These are phyloP conservation scores for Saccharomycopsis malanga DNA, from an alignment of 805 yeast species.

Conservation along the genomic window DNA sequence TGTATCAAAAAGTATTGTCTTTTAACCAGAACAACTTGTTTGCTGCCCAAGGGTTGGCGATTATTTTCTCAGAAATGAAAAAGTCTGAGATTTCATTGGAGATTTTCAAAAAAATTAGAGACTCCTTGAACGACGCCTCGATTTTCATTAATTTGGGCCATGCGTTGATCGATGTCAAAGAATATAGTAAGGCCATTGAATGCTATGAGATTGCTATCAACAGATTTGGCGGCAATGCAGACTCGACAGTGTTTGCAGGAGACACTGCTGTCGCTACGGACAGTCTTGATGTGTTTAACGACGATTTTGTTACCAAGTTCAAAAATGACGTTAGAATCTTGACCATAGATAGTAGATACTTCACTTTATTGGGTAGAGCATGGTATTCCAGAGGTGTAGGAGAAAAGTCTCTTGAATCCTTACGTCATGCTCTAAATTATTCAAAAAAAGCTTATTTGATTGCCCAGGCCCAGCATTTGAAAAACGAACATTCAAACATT, in stretches of 20 bases:
- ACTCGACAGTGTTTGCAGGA: slow-evolving; percentile 1
- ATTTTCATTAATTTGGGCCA: slow-evolving; percentile 85
- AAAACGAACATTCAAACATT: slow-evolving; percentile 25
- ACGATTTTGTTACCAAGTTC: slow-evolving; percentile 6
- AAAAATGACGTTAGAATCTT: slow-evolving; percentile 36
- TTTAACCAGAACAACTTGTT: slow-evolving; percentile 80
- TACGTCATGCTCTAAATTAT: slow-evolving; percentile 54
- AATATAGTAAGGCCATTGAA: slow-evolving; percentile 81
- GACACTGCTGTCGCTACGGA: not conserved
- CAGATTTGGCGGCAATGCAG: slow-evolving; percentile 35
- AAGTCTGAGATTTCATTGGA: slow-evolving; percentile 73
- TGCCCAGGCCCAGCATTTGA: slow-evolving; percentile 28
- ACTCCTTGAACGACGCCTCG: slow-evolving; percentile 77
- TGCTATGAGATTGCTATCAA: slow-evolving; percentile 74
- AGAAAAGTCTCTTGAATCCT: slow-evolving; percentile 58
- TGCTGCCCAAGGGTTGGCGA: slow-evolving; percentile 98
- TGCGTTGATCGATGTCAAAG: slow-evolving; percentile 74
- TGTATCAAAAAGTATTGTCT: slow-evolving; percentile 80
- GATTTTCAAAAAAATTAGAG: slow-evolving; percentile 81
- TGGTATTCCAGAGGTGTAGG: slow-evolving; percentile 75
- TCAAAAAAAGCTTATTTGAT: slow-evolving; percentile 49
- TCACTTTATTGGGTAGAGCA: slow-evolving; percentile 75
- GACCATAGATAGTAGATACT: slow-evolving; percentile 51
- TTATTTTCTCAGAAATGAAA: slow-evolving; percentile 80
- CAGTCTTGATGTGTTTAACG: slow-evolving; percentile 11